A percentile compares a stretch with the other conserved stretches of the same genome.
Conservation (phyloP, 306 rosid species). For the Cucumis cinereus region DNA sequence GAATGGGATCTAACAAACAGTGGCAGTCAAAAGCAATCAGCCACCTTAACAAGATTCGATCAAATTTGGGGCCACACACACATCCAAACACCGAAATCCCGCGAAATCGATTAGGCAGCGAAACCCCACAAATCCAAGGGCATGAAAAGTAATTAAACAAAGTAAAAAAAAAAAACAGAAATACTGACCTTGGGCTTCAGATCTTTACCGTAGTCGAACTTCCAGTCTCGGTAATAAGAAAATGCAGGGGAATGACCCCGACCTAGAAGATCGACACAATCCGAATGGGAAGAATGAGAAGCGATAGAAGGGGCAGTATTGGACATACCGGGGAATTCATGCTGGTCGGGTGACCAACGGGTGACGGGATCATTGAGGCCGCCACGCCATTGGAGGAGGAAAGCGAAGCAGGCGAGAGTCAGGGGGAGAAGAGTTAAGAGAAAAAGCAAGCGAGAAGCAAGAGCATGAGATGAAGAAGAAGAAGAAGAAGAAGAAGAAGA, state of each 20-base stretch:
- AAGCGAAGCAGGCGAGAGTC: constrained; percentile 66
- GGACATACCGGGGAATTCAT: constrained; percentile 60
- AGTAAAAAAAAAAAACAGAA: not conserved
- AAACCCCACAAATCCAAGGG: not conserved
- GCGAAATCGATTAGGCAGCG: not conserved
- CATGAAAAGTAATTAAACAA: not conserved
- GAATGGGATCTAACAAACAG: not conserved
- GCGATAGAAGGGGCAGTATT: constrained; percentile 12
- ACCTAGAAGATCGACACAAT: constrained; percentile 39
- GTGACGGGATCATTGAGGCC: constrained; percentile 63
- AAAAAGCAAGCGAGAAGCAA: constrained; percentile 43
- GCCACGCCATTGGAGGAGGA: constrained; percentile 90
- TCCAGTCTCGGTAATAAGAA: constrained; percentile 66
- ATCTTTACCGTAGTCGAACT: constrained; percentile 38
- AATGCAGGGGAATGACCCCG: constrained; percentile 40
- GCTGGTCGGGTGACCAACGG: constrained; percentile 64
- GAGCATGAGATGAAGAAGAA: constrained; percentile 18
- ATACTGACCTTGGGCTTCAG: constrained; percentile 59
- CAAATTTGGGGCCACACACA: not conserved
- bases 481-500: constrained; percentile 8
- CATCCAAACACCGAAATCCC: not conserved
- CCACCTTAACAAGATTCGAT: not conserved
- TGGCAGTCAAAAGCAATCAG: not conserved
- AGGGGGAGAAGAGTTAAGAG: constrained; percentile 57
- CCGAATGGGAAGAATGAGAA: constrained; percentile 26